Conservation (phyloP, 768 basidiomycete genomes). For the Amanita pallidorosea region DNA sequence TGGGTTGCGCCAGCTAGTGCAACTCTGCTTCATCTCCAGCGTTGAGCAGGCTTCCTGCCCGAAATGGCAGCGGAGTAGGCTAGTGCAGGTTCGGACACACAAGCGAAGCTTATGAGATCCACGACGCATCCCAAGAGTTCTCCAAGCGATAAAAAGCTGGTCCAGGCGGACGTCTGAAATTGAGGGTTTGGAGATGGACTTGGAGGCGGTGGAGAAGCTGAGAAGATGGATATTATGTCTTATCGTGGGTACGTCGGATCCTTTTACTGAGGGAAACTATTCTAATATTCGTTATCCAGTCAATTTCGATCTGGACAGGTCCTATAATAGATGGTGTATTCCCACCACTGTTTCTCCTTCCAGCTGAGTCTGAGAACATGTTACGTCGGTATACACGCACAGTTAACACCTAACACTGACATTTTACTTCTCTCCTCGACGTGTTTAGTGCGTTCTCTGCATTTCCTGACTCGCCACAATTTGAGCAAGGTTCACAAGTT, state of each 20-base stretch:
- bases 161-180: conserved; percentile 17
- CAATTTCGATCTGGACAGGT: conserved; percentile 83
- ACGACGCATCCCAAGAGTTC: conserved; percentile 33
- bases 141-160: conserved; percentile 18
- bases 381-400: conserved; percentile 24
- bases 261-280: not conserved
- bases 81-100: conserved; percentile 8
- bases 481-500: conserved; percentile 71
- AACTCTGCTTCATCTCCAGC: conserved; percentile 15
- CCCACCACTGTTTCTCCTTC: conserved; percentile 53
- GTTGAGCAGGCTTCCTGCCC: conserved; percentile 8
- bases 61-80: conserved; percentile 12
- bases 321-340: conserved; percentile 67
- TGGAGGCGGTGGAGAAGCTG: conserved; percentile 36
- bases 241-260: conserved; percentile 39
- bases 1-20: not conserved
- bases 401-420: not conserved
- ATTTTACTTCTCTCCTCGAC: not conserved
- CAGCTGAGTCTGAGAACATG: conserved; percentile 76
- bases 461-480: conserved; percentile 83
- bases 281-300: conserved; percentile 22
- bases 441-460: conserved; percentile 73
- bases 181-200: conserved; percentile 34
- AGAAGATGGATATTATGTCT: conserved; percentile 60
- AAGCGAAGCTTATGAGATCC: conserved; percentile 26